Conservation (phyloP, 2,329 filamentous ascomycete genomes). For the Epichloe uncinata region DNA sequence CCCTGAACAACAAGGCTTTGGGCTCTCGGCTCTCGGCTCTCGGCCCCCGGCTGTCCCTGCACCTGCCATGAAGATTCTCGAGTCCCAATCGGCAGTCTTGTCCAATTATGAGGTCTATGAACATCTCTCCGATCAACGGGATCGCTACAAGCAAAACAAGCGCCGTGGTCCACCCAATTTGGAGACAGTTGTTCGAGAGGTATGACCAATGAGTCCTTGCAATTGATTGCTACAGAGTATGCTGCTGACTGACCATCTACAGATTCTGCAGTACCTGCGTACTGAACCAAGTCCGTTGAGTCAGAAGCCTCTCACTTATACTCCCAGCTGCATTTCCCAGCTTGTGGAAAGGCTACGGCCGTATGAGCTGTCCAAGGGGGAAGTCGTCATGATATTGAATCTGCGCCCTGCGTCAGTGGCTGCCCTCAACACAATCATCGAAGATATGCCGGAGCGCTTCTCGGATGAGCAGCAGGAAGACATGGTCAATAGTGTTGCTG, state of each 20-base stretch:
- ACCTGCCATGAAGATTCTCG: constrained; percentile 51
- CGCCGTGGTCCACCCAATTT: constrained; percentile 43
- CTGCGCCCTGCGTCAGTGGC: constrained; percentile 44
- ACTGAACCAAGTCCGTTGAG: constrained; percentile 42
- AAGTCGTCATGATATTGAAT: constrained; percentile 56
- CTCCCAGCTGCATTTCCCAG: constrained; percentile 33
- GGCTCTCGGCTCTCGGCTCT: not conserved
- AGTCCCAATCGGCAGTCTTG: constrained; percentile 54
- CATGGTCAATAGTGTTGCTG: constrained; percentile 41
- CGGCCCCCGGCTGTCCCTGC: not conserved
- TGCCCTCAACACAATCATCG: constrained; percentile 48
- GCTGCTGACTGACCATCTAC: not conserved
- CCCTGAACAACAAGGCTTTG: not conserved
- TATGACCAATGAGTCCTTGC: constrained; percentile 18
- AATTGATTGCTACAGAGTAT: not conserved
- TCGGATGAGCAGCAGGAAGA: constrained; percentile 43
- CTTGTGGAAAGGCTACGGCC: constrained; percentile 42
- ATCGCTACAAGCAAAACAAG: constrained; percentile 36
- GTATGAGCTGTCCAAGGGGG: constrained; percentile 54
- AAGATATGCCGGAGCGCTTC: constrained; percentile 51
- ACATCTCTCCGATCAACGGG: constrained; percentile 45
- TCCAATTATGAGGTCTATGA: constrained; percentile 62
- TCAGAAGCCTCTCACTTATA: constrained; percentile 40
- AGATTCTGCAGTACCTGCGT: constrained; percentile 50
- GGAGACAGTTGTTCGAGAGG: constrained; percentile 51